Percentiles rank a stretch among this genome's conserved stretches.
These are phyloP conservation scores for Kodamaea ohmeri DNA, from an alignment of 1,139 yeast species.

Conservation along the genomic window DNA sequence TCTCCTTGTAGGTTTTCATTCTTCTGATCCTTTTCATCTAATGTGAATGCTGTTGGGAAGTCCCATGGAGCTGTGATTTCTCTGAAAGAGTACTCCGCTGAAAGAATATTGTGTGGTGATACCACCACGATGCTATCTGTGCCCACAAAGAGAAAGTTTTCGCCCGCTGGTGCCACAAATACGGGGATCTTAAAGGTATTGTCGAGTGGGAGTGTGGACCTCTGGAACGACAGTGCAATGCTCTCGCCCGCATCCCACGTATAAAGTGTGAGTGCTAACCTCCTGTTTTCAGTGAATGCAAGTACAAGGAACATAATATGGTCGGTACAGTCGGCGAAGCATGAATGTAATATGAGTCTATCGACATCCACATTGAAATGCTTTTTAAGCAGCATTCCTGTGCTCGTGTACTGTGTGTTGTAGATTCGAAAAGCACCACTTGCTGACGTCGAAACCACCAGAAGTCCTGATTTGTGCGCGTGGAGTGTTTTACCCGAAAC, in stretches of 20 bases:
- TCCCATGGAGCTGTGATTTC: constrained; percentile 20
- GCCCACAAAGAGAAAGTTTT: constrained; percentile 34
- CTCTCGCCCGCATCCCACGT: constrained; percentile 40
- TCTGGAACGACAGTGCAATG: constrained; percentile 19
- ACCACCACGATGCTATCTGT: constrained; percentile 27
- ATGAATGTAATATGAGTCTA: constrained; percentile 42
- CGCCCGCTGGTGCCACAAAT: constrained; percentile 35
- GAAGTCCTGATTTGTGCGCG: constrained; percentile 38
- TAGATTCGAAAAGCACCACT: constrained; percentile 38
- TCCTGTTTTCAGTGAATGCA: constrained; percentile 34
- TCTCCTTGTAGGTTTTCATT: constrained; percentile 11
- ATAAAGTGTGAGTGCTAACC: constrained; percentile 38
- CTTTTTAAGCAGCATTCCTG: constrained; percentile 38
- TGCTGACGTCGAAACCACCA: constrained; percentile 40
- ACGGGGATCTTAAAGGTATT: constrained; percentile 41
- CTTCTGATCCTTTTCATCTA: constrained; percentile 23
- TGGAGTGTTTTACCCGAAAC: constrained; percentile 36
- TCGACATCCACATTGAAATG: constrained; percentile 42
- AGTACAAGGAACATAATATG: constrained; percentile 37
- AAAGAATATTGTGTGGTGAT: constrained; percentile 44
- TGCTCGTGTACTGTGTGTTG: constrained; percentile 32
- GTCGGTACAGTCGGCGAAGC: constrained; percentile 39
- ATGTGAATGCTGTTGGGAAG: constrained; percentile 41
- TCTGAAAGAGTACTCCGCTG: constrained; percentile 42
- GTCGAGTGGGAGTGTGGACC: constrained; percentile 36